Percentiles rank a stretch among this genome's conserved stretches.
phyloP scores from a whole-genome alignment of 495 filamentous ascomycete genomes.

The Gamarada debralockiae region DNA sequence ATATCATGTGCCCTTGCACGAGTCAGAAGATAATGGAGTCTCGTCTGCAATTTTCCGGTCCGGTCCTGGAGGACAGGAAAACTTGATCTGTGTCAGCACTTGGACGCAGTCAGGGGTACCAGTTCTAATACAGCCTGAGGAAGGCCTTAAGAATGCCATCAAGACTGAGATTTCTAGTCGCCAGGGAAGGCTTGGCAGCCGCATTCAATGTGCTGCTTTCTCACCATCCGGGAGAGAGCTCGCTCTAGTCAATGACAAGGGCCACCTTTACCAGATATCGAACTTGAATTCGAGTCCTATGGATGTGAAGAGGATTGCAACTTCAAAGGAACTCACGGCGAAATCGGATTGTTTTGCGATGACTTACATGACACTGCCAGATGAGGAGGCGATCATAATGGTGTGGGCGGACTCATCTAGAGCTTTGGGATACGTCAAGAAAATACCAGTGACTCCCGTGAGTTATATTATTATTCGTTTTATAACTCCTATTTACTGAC shows the following conservation, averaged over 20 bases:
- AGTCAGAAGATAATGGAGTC: slow-evolving; percentile 34
- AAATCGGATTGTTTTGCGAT: slow-evolving; percentile 31
- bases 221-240: slow-evolving; percentile 29
- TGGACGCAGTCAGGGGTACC: slow-evolving; percentile 36
- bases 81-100: slow-evolving; percentile 32
- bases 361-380: slow-evolving; percentile 29
- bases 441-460: slow-evolving; percentile 28
- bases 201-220: slow-evolving; percentile 33
- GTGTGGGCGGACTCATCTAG: slow-evolving; percentile 32
- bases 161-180: slow-evolving; percentile 21
- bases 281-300: slow-evolving; percentile 32
- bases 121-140: slow-evolving; percentile 31
- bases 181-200: slow-evolving; percentile 28
- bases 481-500: too few species aligned
- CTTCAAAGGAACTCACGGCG: slow-evolving; percentile 27
- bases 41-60: slow-evolving; percentile 29
- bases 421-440: slow-evolving; percentile 28
- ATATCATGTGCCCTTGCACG: slow-evolving; percentile 31
- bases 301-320: slow-evolving; percentile 26
- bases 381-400: slow-evolving; percentile 32
- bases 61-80: slow-evolving; percentile 23
- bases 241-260: slow-evolving; percentile 33
- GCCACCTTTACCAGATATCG: slow-evolving; percentile 31
- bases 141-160: slow-evolving; percentile 31
- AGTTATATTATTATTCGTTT: too few species aligned